These are phyloP conservation scores for Sextonia rubra DNA, from an alignment of 164 flowering plant genomes.

Conservation along the genomic window DNA sequence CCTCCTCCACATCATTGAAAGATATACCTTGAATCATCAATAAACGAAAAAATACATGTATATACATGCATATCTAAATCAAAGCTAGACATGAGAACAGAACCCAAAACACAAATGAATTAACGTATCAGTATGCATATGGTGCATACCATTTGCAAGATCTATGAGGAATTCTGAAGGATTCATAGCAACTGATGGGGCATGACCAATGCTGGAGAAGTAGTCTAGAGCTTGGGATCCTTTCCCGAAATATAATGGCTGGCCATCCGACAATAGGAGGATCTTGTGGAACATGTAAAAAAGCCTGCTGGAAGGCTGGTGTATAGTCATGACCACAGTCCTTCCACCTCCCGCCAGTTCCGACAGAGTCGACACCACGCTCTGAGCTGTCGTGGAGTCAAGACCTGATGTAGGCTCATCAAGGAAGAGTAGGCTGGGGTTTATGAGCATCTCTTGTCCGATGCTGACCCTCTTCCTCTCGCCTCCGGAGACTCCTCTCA, in stretches of 20 bases:
- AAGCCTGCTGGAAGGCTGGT: slow-evolving; percentile 77
- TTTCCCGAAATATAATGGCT: slow-evolving; percentile 56
- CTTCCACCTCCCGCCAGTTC: slow-evolving; percentile 55
- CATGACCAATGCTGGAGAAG: slow-evolving; percentile 49
- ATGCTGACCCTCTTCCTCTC: slow-evolving; percentile 41
- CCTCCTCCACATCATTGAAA: background rate
- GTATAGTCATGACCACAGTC: slow-evolving; percentile 64
- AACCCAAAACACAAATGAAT: too few species aligned
- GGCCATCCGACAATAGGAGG: slow-evolving; percentile 60
- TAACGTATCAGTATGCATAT: background rate
- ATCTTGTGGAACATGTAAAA: slow-evolving; percentile 76
- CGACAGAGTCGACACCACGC: slow-evolving; percentile 54
- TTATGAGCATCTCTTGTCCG: slow-evolving; percentile 76
- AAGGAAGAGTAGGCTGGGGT: slow-evolving; percentile 62
- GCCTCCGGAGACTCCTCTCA: slow-evolving; percentile 32
- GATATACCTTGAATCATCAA: slow-evolving; percentile 6
- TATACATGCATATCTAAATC: background rate
- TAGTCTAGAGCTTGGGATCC: slow-evolving; percentile 58
- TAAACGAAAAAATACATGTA: background rate
- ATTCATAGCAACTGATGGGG: slow-evolving; percentile 59
- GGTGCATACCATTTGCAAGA: slow-evolving; percentile 70
- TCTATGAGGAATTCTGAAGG: slow-evolving; percentile 76
- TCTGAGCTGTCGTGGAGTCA: slow-evolving; percentile 68
- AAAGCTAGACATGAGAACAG: background rate
- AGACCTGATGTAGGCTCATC: slow-evolving; percentile 90